A percentile compares a stretch with the other conserved stretches of the same genome.
Conservation (phyloP, 352 stramenopile genomes). For the Blastocystis sp. region DNA sequence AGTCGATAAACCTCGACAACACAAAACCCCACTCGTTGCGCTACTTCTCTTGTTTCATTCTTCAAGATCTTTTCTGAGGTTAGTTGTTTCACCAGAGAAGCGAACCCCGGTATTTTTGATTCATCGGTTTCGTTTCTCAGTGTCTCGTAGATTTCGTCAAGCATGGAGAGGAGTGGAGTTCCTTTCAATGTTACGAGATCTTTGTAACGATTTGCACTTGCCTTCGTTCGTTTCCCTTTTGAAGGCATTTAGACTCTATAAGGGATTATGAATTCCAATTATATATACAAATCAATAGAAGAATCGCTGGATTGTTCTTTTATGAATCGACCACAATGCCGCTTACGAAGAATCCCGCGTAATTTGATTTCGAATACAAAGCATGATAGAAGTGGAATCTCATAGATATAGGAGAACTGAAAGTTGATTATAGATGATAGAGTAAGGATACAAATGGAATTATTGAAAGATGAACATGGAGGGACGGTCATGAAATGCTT, state of each 20-base stretch:
- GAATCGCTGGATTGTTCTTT: too few relatives aligned
- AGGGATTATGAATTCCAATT: too few relatives aligned
- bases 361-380: too few relatives aligned
- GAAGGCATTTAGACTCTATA: background rate
- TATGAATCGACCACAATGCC: too few relatives aligned
- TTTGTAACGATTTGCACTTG: background rate
- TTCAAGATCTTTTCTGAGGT: background rate
- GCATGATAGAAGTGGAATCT: too few relatives aligned
- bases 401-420: too few relatives aligned
- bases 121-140: background rate
- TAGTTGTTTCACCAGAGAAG: background rate
- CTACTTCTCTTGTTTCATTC: background rate
- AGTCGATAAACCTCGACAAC: conserved; percentile 9
- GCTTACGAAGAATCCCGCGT: too few relatives aligned
- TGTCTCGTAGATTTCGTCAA: background rate
- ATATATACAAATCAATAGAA: too few relatives aligned
- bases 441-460: too few relatives aligned
- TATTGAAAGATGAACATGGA: too few relatives aligned
- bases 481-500: too few relatives aligned
- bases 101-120: background rate
- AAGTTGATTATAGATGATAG: too few relatives aligned
- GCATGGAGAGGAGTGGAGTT: background rate
- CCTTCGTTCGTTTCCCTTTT: background rate
- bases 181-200: background rate
- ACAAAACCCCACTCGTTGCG: background rate